Conservation (phyloP, 352 stramenopile species). For the Elongisporangium prolatum region DNA sequence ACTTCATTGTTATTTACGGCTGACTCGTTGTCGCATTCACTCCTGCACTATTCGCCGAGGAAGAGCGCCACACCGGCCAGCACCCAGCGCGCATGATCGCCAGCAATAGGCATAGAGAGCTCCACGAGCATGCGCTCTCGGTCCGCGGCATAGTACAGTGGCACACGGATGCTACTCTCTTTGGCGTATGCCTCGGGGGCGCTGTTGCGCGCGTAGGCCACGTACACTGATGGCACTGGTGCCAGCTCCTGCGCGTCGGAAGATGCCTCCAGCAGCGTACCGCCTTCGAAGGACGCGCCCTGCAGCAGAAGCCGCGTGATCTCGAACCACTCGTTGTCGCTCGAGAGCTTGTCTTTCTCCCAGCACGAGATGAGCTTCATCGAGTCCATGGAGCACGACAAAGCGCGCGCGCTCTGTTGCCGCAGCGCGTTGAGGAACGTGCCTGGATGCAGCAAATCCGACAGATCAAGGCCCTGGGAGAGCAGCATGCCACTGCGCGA, state of each 20-base stretch:
- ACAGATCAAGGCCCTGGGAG: conserved; percentile 74
- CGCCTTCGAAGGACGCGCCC: conserved; percentile 82
- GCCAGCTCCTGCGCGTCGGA: conserved; percentile 84
- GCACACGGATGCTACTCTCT: conserved; percentile 67
- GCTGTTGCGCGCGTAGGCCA: conserved; percentile 78
- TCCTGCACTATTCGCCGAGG: conserved; percentile 66
- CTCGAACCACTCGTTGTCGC: conserved; percentile 67
- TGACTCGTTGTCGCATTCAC: background rate
- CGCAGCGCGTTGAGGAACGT: conserved; percentile 94
- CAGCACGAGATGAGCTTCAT: conserved; percentile 90
- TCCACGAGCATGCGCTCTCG: conserved; percentile 79
- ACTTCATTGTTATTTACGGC: background rate
- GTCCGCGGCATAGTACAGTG: conserved; percentile 76
- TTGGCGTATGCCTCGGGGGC: conserved; percentile 74
- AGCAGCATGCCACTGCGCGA: conserved; percentile 61
- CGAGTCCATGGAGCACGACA: conserved; percentile 86
- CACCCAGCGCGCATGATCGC: conserved; percentile 72
- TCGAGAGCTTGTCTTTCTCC: conserved; percentile 62
- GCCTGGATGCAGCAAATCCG: conserved; percentile 89
- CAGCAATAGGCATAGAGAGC: conserved; percentile 70
- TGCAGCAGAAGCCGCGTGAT: conserved; percentile 81
- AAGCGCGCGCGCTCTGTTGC: conserved; percentile 85
- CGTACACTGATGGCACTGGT: conserved; percentile 67
- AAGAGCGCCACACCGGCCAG: conserved; percentile 83
- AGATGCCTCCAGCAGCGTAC: conserved; percentile 67